phyloP scores from a whole-genome alignment of 257 asterid genomes.

The Solanum ossicruentum region DNA sequence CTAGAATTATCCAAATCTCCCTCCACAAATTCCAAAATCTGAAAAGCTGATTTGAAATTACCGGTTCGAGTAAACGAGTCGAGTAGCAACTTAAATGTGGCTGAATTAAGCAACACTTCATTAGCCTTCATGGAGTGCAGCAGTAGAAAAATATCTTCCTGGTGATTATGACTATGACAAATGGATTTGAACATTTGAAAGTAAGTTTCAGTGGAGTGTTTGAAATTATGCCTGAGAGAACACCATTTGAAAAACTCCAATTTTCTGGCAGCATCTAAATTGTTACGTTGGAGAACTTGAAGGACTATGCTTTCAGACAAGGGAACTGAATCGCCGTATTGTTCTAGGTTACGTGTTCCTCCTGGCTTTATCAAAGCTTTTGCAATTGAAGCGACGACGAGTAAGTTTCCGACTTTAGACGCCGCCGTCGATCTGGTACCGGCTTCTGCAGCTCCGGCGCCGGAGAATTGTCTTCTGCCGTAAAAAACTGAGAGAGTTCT shows the following conservation, averaged over 20 bases:
- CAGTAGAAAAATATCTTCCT: conserved; percentile 37
- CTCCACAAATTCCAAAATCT: conserved; percentile 49
- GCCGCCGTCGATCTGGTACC: background rate
- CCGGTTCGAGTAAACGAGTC: conserved; percentile 53
- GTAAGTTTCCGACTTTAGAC: conserved; percentile 35
- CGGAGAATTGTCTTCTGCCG: background rate
- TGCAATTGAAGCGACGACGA: conserved; percentile 57
- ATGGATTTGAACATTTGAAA: conserved; percentile 48
- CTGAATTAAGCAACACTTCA: conserved; percentile 44
- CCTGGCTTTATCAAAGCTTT: conserved; percentile 59
- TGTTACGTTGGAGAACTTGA: conserved; percentile 46
- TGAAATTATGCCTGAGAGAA: conserved; percentile 45
- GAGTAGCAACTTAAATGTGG: conserved; percentile 55
- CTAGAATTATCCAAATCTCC: conserved; percentile 21
- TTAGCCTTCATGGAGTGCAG: conserved; percentile 43
- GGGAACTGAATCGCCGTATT: conserved; percentile 21
- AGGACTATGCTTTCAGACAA: conserved; percentile 55
- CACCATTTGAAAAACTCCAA: conserved; percentile 73
- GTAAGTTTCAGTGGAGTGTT: conserved; percentile 53
- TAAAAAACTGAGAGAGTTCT: background rate
- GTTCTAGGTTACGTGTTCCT: conserved; percentile 43
- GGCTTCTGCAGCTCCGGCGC: background rate
- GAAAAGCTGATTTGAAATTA: conserved; percentile 55
- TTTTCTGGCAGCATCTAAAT: conserved; percentile 41
- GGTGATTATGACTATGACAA: conserved; percentile 26